Evolutionary conservation across 352 stramenopile genomes (phyloP), one percentile per base, ranked within the genome.

Genomic region (Globisporangium nagaii): DNA sequence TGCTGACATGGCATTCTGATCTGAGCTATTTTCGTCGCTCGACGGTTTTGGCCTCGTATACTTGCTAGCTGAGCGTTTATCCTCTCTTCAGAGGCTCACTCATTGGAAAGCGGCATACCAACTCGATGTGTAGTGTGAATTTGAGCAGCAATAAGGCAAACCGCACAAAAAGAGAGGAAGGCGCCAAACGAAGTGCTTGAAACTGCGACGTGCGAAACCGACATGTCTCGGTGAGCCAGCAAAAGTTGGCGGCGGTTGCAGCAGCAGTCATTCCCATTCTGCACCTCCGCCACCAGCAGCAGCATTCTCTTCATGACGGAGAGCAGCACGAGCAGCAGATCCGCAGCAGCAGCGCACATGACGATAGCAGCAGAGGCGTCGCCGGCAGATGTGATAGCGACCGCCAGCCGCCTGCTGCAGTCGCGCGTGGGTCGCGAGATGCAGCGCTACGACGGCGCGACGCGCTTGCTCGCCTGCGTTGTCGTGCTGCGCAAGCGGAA

Each of bases 401-500:
- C 30, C 8, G 52, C 30, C 11, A 76, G 64, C 19, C 58, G 43
- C 28, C 40, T 82, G 48, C 42, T 79, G 37, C 56, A 84, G 40
- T 86, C 82, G 25, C 71, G 82, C 27, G 59, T 76, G 4, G 82
- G 82, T 2, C 63, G 82, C 20, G 75, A 85, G 28, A 73, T 74
- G 37, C 82, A 92, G 62, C 73, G 75, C 17, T 92, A 90, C 53
- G 77, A 92, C 51, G 81, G 73, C 12, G 31, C 40, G 15, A 71
- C 64, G 17, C 70, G 81, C 12, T 55, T 91, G 27, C 65, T 91
- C 28, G 74, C 70, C 39, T 88, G 81, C 43, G 70, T 70, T 12
- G 75, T 83, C n/a, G 63, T 72, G 19, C 39, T 51, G 53, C 53
- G 43, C 40, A 56, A 22, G 32, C 12, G 22, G 39, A 20, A 42